phyloP scores from a whole-genome alignment of 495 filamentous ascomycete species.

The Penicillium goetzii region DNA sequence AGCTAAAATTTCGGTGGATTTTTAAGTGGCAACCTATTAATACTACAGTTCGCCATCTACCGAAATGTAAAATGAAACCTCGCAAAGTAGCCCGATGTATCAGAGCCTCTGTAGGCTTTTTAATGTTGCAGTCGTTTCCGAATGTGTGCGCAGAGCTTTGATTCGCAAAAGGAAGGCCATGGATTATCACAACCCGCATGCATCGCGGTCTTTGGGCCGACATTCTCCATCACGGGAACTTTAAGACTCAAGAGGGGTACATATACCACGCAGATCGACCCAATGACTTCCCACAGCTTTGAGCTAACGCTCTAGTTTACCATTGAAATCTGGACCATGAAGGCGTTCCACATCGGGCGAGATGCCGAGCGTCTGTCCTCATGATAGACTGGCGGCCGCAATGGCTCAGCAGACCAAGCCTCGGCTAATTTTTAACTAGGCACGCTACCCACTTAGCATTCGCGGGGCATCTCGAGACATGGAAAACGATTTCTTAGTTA shows the following conservation, averaged over 20 bases:
- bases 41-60: constrained; percentile 5
- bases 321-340: background rate
- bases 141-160: background rate
- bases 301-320: background rate
- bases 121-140: background rate
- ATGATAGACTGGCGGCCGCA: constrained; percentile 3
- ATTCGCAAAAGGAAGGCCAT: background rate
- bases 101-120: background rate
- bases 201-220: constrained; percentile 16
- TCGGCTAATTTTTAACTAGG: constrained; percentile 7
- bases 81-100: constrained; percentile 10
- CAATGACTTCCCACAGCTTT: constrained; percentile 1
- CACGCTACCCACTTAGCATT: constrained; percentile 10
- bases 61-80: constrained; percentile 12
- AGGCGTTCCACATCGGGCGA: constrained; percentile 8
- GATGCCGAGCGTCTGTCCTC: constrained; percentile 12
- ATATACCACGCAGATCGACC: constrained; percentile 18
- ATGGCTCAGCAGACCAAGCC: constrained; percentile 2
- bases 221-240: constrained; percentile 11
- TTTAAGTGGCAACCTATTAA: constrained; percentile 22
- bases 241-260: constrained; percentile 5
- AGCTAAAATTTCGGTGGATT: constrained; percentile 19
- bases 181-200: constrained; percentile 16
- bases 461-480: constrained; percentile 16
- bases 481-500: constrained; percentile 3